phyloP scores from a whole-genome alignment of 2,329 filamentous ascomycete species.

The Ophiocordyceps unilateralis region DNA sequence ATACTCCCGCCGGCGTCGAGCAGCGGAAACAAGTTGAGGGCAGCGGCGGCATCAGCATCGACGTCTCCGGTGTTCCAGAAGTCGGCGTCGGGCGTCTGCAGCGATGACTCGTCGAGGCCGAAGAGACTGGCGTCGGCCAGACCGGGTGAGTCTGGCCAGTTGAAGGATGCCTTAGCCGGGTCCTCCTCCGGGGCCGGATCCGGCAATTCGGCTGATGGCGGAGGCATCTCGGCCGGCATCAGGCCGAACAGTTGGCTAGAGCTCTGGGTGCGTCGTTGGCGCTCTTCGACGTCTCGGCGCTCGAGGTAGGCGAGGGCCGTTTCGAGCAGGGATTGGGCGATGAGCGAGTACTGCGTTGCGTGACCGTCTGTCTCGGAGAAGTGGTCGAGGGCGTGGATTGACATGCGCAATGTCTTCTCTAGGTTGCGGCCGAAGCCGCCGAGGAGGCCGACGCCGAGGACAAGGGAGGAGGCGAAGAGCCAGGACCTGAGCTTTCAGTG shows the following conservation, averaged over 20 bases:
- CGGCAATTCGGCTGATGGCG: background rate
- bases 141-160: background rate
- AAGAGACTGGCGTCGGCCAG: constrained; percentile 18
- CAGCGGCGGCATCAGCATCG: constrained; percentile 16
- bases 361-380: constrained; percentile 31
- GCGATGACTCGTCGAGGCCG: constrained; percentile 18
- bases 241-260: constrained; percentile 35
- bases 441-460: constrained; percentile 31
- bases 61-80: constrained; percentile 22
- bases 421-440: constrained; percentile 34
- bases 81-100: constrained; percentile 23
- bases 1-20: constrained; percentile 34
- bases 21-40: constrained; percentile 31
- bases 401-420: constrained; percentile 29
- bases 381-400: constrained; percentile 29
- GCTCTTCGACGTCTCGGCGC: constrained; percentile 27
- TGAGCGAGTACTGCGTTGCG: constrained; percentile 33
- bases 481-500: constrained; percentile 23
- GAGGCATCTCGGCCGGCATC: constrained; percentile 12
- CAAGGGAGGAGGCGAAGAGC: constrained; percentile 35
- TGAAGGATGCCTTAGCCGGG: background rate
- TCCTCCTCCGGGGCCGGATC: background rate
- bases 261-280: constrained; percentile 28
- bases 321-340: constrained; percentile 30
- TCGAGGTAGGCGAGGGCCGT: constrained; percentile 30